These are phyloP conservation scores for Colletotrichum endophyticum DNA, from an alignment of 2,329 filamentous ascomycete species.

Conservation along the genomic window DNA sequence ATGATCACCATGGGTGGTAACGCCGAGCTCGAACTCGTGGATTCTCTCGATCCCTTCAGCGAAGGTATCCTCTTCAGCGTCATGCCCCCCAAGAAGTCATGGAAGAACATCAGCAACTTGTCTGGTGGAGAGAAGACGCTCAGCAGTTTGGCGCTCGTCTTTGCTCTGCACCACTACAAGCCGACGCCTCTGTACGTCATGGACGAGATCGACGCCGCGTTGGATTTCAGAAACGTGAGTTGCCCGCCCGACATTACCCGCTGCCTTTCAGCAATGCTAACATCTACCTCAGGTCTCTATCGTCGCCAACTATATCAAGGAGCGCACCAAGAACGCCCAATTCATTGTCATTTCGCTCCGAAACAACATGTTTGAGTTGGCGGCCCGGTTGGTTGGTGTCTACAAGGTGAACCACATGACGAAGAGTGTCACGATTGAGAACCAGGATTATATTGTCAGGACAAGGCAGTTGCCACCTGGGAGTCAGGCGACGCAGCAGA, in stretches of 20 bases:
- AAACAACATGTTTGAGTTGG: slow-evolving; percentile 99
- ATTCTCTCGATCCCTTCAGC: slow-evolving; percentile 93
- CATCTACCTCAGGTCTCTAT: slow-evolving; percentile 77
- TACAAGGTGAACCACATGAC: slow-evolving; percentile 99
- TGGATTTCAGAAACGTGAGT: slow-evolving; percentile 97
- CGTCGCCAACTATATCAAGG: slow-evolving; percentile 98
- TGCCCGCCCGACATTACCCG: not conserved
- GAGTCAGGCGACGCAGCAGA: slow-evolving; percentile 22
- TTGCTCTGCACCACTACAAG: slow-evolving; percentile 97
- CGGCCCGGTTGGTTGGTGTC: slow-evolving; percentile 91
- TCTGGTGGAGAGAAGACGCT: slow-evolving; percentile 97
- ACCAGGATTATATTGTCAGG: slow-evolving; percentile 73
- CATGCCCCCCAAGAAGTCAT: slow-evolving; percentile 99
- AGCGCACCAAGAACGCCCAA: slow-evolving; percentile 98
- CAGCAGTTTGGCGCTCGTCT: slow-evolving; percentile 92
- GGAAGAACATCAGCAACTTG: slow-evolving; percentile 98
- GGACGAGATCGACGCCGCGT: slow-evolving; percentile 98
- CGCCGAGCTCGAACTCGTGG: slow-evolving; percentile 94
- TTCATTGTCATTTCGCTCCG: slow-evolving; percentile 97
- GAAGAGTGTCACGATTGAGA: slow-evolving; percentile 89
- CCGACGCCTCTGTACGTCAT: slow-evolving; percentile 98
- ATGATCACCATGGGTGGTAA: slow-evolving; percentile 99
- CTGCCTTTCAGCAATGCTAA: slow-evolving; percentile 13
- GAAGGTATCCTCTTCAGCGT: slow-evolving; percentile 97
- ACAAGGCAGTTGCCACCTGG: slow-evolving; percentile 37